Evolutionary conservation across 352 stramenopile genomes (phyloP), one percentile per base, ranked within the genome.

Genomic region (Phytophthora nicotianae): DNA sequence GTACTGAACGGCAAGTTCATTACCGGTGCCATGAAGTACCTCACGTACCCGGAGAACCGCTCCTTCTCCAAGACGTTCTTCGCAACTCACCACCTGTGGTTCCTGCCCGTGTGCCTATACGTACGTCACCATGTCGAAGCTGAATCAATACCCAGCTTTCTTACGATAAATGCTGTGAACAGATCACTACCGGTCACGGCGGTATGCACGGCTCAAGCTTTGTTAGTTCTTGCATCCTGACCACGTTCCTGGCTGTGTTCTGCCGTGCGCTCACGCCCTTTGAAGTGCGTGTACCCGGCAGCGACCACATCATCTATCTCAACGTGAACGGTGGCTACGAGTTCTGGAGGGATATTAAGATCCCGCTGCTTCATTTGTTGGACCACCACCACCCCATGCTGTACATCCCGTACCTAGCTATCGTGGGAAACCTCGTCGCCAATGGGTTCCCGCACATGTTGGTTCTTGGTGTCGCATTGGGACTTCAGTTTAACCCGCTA

Each of bases 1-100:
- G 29, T 89, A 4, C 45, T 96, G 48, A 89, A 70, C 20, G 72
- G 83, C 55, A 96, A 90, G 50, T 98, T 98, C 63, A 68, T 86
- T 17, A 80, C 97, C 20, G 95, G 95, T 13, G 92, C 91, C 4
- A 82, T 91, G 65, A 96, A 93, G 43, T 98, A 98, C 77, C 75
- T 98, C 19, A 88, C 83, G 46, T 90, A 91, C 58, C 78, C 78
- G 2, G 82, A 91, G 69, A 91, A 91, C 51, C 80, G 81, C 19
- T 86, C 82, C 24, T 89, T 91, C 60, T 89, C 81, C 59, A 93
- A 93, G 62, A 85, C 68, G 8, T 87, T 95, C 54, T 93, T 91
- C 46, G 82, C 82, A 13, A 87, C 80, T n/a, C 86, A 95, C 53
- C 86, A 95, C 54, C 47, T 93, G 23, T 95, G 83, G 81, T 95